Evolutionary conservation across 1,284 basidiomycete genomes (phyloP), one percentile per base, ranked within the genome.

Genomic region (Cutaneotrichosporon spelunceum): DNA sequence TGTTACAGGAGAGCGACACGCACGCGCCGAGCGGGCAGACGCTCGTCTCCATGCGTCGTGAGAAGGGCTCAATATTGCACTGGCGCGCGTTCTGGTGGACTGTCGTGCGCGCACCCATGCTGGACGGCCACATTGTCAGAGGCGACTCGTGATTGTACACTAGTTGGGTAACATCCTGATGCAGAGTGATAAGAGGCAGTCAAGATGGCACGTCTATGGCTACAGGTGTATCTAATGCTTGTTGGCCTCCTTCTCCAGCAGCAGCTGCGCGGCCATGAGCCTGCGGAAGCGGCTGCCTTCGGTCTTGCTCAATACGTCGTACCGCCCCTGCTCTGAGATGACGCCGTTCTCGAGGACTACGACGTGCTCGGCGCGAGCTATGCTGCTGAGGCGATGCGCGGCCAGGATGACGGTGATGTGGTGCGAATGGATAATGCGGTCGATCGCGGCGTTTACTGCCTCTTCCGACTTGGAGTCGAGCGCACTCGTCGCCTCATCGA

Each of bases 381-480:
- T 92, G 11, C 89, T 92, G 23, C 87, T 90, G 53, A 92, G 74
- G 60, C 93, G 83, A 78, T 95, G 93, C 0, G 93, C 93, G 26
- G 93, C 91, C 59, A 95, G 87, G 45, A 96, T 80, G 63, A 92
- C 93, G 1, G 91, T 94, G 53, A 92, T 91, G 66, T 88, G 85
- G 56, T 87, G 81, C 24, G 85, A 83, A 59, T 84, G 81, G 54
- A 94, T 82, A 63, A 96, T 93, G 73, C 88, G 88, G 72, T 92
- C 90, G 59, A 97, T 89, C 1, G 93, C 93, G 71, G 91, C 86
- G 75, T 97, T 95, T 30, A 93, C 77, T 8, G 77, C 75, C 56
- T 90, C 86, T 77, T 96, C 93, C n/a, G 89, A 90, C 1, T 88
- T 86, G 5, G 91, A 91, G 74, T 97, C 93, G 56, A 96, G 80